Conservation (phyloP, 2,329 filamentous ascomycete species). For the Dothistroma pini region DNA sequence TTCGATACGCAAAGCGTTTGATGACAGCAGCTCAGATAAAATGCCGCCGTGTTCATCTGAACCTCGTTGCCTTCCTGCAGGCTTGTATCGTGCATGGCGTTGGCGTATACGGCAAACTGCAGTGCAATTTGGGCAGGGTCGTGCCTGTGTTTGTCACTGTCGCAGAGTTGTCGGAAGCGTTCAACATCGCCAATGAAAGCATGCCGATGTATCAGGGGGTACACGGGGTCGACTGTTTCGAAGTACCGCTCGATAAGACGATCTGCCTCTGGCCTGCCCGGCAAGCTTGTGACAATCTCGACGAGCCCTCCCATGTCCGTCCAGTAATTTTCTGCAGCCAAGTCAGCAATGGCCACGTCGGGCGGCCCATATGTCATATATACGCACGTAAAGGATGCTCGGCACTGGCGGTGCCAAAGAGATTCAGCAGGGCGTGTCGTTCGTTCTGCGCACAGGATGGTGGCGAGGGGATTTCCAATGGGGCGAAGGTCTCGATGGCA, state of each 20-base stretch:
- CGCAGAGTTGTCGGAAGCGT: not conserved
- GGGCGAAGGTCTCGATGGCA: not conserved
- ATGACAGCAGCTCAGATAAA: conserved; percentile 72
- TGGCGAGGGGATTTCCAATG: not conserved
- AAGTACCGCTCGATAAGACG: conserved; percentile 10
- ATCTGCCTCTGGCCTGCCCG: conserved; percentile 8
- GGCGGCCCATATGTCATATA: not conserved
- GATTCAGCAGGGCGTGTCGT: not conserved
- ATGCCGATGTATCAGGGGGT: conserved; percentile 6
- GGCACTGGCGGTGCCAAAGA: not conserved
- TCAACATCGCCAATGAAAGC: conserved; percentile 1
- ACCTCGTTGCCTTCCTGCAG: conserved; percentile 57
- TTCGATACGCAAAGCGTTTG: conserved; percentile 70
- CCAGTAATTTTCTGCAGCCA: conserved; percentile 7
- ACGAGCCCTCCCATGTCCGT: conserved; percentile 6
- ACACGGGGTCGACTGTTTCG: conserved; percentile 10
- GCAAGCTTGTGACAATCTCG: conserved; percentile 10
- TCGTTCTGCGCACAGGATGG: not conserved
- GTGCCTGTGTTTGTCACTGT: not conserved
- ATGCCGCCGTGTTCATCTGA: conserved; percentile 63
- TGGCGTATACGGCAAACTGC: conserved; percentile 1
- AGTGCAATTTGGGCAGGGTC: not conserved
- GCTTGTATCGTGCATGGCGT: not conserved
- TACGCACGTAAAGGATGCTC: not conserved
- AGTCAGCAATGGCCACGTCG: not conserved